A percentile compares a stretch with the other conserved stretches of the same genome.
These are phyloP conservation scores for Lycium ferocissimum DNA, from an alignment of 257 asterid genomes.

Conservation along the genomic window DNA sequence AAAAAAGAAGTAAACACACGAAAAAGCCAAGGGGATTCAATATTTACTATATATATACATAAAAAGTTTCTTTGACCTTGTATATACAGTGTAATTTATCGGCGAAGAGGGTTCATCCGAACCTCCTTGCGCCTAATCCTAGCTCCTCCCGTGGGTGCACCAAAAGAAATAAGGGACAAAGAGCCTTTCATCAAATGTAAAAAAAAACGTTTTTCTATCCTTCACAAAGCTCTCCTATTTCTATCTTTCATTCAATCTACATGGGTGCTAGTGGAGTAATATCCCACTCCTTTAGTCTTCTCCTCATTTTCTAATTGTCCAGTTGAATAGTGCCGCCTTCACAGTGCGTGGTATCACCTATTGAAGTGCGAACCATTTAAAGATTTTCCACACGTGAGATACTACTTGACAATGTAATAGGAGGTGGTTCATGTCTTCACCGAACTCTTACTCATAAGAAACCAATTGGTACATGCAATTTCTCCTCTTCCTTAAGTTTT, in stretches of 20 bases:
- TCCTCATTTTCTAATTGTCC: slow-evolving; percentile 9
- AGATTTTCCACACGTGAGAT: background rate
- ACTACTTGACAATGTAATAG: background rate
- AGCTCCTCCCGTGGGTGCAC: background rate
- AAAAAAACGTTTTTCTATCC: background rate
- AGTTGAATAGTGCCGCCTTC: background rate
- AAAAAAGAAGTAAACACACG: background rate
- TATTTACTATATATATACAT: background rate
- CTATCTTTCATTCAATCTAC: background rate
- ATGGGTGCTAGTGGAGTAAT: slow-evolving; percentile 8
- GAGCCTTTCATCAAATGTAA: background rate
- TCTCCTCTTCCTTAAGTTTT: background rate
- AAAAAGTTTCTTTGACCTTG: background rate
- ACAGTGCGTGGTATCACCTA: background rate
- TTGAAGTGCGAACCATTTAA: background rate
- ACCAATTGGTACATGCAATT: background rate
- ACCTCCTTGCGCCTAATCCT: background rate
- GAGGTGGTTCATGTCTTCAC: background rate
- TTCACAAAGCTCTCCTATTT: background rate
- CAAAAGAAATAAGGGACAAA: background rate
- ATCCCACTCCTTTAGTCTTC: background rate
- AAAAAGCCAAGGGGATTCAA: background rate
- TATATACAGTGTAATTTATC: background rate
- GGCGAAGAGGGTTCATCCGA: background rate
- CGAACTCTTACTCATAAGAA: background rate